A percentile compares a stretch with the other conserved stretches of the same genome.
These are phyloP conservation scores for Pseudocercospora cruenta DNA, from an alignment of 2,329 filamentous ascomycete species.

Conservation along the genomic window DNA sequence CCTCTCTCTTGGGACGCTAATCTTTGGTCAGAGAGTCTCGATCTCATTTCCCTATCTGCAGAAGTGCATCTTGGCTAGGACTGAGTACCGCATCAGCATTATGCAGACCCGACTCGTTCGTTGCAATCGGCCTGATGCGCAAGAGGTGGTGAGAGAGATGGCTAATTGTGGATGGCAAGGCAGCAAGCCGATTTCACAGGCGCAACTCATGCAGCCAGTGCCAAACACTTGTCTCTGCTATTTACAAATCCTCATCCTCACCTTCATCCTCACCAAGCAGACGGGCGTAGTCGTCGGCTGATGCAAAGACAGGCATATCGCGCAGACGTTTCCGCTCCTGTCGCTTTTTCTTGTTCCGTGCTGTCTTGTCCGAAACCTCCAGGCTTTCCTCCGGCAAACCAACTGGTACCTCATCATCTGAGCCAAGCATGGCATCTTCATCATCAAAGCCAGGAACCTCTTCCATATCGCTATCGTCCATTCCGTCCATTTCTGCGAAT, in stretches of 20 bases:
- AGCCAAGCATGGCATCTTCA: conserved; percentile 46
- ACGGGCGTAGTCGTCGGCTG: conserved; percentile 88
- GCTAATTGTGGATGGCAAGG: background rate
- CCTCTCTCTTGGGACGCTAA: background rate
- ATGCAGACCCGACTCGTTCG: background rate
- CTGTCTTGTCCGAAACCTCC: conserved; percentile 45
- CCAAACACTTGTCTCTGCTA: background rate
- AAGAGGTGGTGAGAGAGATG: background rate
- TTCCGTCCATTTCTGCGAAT: conserved; percentile 40
- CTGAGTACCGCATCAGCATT: background rate
- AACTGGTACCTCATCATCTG: conserved; percentile 59
- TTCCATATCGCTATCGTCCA: conserved; percentile 59
- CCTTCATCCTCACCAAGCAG: conserved; percentile 41
- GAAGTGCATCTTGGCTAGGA: background rate
- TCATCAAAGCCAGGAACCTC: conserved; percentile 53
- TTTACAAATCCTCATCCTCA: background rate
- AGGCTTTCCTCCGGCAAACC: conserved; percentile 56
- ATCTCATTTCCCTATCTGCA: background rate
- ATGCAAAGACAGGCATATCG: conserved; percentile 88
- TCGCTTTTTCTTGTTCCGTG: conserved; percentile 50
- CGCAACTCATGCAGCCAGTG: background rate
- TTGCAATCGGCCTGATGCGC: background rate
- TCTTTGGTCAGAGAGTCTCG: background rate
- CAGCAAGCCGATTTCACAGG: background rate
- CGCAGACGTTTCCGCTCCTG: conserved; percentile 83